Percentiles rank a stretch among this genome's conserved stretches.
phyloP scores from a whole-genome alignment of 169 alveolate genomes.

The Plasmodium gaboni region DNA sequence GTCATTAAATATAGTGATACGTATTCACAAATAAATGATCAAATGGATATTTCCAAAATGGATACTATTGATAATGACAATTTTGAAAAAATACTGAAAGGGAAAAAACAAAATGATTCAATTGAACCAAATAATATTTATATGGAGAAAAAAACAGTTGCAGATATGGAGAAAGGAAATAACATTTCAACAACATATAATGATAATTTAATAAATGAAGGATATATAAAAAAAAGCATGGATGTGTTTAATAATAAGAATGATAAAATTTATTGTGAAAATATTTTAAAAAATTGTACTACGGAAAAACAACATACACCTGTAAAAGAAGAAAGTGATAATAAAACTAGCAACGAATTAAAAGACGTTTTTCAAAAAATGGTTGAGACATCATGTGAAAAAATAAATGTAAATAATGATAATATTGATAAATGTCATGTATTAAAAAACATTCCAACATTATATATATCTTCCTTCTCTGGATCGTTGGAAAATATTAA shows the following conservation, averaged over 20 bases:
- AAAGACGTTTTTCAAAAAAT: constrained; percentile 4
- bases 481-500: background rate
- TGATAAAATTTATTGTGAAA: background rate
- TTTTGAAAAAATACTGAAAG: too few relatives aligned
- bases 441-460: constrained; percentile 5
- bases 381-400: constrained; percentile 1
- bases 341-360: too few relatives aligned
- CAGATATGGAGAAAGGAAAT: too few relatives aligned
- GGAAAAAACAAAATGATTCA: too few relatives aligned
- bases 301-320: background rate
- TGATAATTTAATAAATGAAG: too few relatives aligned
- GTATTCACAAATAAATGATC: too few relatives aligned
- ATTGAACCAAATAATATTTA: too few relatives aligned
- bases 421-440: background rate
- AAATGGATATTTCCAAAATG: too few relatives aligned
- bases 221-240: background rate
- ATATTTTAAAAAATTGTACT: background rate
- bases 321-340: background rate
- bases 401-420: background rate
- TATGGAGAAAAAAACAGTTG: too few relatives aligned
- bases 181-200: too few relatives aligned
- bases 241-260: background rate
- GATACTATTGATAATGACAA: too few relatives aligned
- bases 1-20: too few relatives aligned
- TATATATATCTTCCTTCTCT: background rate